Conservation (phyloP, 208 protist species). For the Wallacemonas rigidus region DNA sequence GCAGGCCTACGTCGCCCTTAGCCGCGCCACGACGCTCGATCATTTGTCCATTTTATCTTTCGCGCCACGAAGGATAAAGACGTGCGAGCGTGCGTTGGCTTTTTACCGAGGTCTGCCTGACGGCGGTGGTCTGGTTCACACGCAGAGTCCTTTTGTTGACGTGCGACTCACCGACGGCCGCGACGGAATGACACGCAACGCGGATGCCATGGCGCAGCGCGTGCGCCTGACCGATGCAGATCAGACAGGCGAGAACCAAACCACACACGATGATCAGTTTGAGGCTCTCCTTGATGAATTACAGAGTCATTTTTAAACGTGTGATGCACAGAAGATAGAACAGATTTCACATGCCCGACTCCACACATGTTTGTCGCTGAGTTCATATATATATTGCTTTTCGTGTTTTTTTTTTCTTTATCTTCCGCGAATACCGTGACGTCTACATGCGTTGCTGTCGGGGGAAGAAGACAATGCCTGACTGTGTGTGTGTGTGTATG, state of each 20-base stretch:
- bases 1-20: slow-evolving; percentile 85
- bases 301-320: too few species aligned
- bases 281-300: background rate
- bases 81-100: slow-evolving; percentile 46
- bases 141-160: background rate
- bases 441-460: too few species aligned
- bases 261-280: background rate
- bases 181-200: too few species aligned
- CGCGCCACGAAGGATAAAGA: slow-evolving; percentile 28
- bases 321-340: too few species aligned
- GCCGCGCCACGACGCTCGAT: slow-evolving; percentile 53
- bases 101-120: slow-evolving; percentile 45
- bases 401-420: too few species aligned
- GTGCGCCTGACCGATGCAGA: slow-evolving; percentile 43
- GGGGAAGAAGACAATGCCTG: too few species aligned
- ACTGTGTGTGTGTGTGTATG: too few species aligned
- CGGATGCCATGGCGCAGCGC: slow-evolving; percentile 40
- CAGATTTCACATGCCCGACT: too few species aligned
- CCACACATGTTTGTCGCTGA: too few species aligned
- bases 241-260: slow-evolving; percentile 29
- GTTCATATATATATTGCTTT: too few species aligned
- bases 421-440: too few species aligned
- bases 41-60: slow-evolving; percentile 52
- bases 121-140: background rate
- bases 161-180: too few species aligned